These are phyloP conservation scores for Candida suzukii DNA, from an alignment of 805 yeast genomes.

Conservation along the genomic window DNA sequence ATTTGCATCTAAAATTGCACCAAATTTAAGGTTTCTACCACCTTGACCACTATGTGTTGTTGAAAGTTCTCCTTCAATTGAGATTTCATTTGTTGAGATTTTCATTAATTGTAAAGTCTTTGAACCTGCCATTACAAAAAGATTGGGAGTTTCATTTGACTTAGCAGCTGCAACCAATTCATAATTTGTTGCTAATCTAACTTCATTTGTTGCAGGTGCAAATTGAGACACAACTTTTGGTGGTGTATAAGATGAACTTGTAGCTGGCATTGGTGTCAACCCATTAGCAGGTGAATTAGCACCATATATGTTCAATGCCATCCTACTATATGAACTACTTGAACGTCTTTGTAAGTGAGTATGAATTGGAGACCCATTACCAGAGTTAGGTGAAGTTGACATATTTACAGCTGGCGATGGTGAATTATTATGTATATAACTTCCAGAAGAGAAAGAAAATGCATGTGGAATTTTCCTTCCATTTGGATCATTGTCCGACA, in stretches of 20 bases:
- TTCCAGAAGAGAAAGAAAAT: neutral
- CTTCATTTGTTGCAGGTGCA: slow-evolving; percentile 13
- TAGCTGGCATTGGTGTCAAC: neutral
- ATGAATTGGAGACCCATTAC: slow-evolving; percentile 6
- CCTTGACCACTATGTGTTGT: slow-evolving; percentile 15
- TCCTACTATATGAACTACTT: slow-evolving; percentile 36
- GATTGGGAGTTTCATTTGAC: slow-evolving; percentile 25
- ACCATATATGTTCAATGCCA: slow-evolving; percentile 58
- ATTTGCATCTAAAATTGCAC: slow-evolving; percentile 35
- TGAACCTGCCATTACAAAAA: slow-evolving; percentile 36
- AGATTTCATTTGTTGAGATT: slow-evolving; percentile 24
- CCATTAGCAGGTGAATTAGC: slow-evolving; percentile 11
- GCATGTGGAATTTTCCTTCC: neutral
- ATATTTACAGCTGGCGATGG: neutral
- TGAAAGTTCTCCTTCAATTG: slow-evolving; percentile 29
- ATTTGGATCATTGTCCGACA: neutral
- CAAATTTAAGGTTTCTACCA: slow-evolving; percentile 28
- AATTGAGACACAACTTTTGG: slow-evolving; percentile 12
- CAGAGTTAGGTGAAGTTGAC: slow-evolving; percentile 14
- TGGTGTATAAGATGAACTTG: slow-evolving; percentile 7
- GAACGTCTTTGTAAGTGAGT: slow-evolving; percentile 15
- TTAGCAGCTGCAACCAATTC: slow-evolving; percentile 29
- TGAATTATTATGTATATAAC: neutral
- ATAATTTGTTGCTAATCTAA: slow-evolving; percentile 22
- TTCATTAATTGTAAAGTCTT: slow-evolving; percentile 32